Evolutionary conservation across 352 stramenopile genomes (phyloP).

Genomic region (Phytophthora fragariaefolia): DNA sequence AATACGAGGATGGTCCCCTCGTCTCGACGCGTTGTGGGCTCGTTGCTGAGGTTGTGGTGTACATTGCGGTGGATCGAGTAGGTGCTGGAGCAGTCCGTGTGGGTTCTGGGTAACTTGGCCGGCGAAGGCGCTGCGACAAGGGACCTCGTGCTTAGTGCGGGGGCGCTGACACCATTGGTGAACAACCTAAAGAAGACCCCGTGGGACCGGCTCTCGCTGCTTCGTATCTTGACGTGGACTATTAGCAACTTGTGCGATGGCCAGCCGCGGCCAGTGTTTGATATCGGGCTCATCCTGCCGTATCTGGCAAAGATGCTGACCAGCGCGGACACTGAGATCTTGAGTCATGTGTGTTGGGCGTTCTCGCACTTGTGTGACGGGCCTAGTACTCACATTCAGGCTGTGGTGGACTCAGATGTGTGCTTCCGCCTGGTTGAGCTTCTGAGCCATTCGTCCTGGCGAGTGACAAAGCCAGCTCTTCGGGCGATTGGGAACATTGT

Average conservation of each 20-base stretch:
- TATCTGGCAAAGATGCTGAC: slow-evolving; percentile 92
- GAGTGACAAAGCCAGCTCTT: slow-evolving; percentile 96
- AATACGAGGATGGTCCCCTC: slow-evolving; percentile 29
- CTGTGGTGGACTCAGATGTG: slow-evolving; percentile 91
- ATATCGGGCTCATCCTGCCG: slow-evolving; percentile 90
- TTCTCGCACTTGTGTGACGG: slow-evolving; percentile 98
- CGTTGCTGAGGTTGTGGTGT: slow-evolving; percentile 38
- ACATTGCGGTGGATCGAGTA: slow-evolving; percentile 44
- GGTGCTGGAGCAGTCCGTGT: slow-evolving; percentile 94
- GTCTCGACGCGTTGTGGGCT: slow-evolving; percentile 31
- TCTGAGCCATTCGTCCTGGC: slow-evolving; percentile 92
- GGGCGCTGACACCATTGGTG: slow-evolving; percentile 85
- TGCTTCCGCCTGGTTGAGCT: slow-evolving; percentile 94
- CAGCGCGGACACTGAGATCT: slow-evolving; percentile 95
- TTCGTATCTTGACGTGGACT: slow-evolving; percentile 93
- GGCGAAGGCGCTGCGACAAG: slow-evolving; percentile 89
- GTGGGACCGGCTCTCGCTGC: slow-evolving; percentile 82
- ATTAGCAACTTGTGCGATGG: slow-evolving; percentile 94
- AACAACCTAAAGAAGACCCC: slow-evolving; percentile 90
- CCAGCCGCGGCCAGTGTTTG: slow-evolving; percentile 89
- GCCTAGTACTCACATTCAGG: slow-evolving; percentile 96
- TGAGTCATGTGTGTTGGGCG: slow-evolving; percentile 96
- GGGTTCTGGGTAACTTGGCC: slow-evolving; percentile 93
- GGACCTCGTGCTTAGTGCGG: slow-evolving; percentile 89
- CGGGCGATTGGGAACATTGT: slow-evolving; percentile 99